phyloP scores from a whole-genome alignment of 2,329 filamentous ascomycete genomes.

The Emmonsiellopsis sp. region DNA sequence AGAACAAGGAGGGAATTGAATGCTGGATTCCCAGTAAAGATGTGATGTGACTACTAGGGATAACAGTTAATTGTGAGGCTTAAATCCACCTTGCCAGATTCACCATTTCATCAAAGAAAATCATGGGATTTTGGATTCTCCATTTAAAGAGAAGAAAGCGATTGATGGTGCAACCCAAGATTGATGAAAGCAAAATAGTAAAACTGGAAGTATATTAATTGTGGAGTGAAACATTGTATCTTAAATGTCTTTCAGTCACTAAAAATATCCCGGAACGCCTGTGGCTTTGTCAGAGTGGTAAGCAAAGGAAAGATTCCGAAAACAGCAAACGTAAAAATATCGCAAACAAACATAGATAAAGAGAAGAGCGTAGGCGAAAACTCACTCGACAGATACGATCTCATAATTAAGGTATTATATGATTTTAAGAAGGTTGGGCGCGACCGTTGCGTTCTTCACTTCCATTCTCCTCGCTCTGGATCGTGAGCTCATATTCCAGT shows the following conservation, averaged over 20 bases:
- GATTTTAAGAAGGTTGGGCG: neutral
- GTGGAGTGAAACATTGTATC: neutral
- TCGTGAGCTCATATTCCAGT: constrained; percentile 29
- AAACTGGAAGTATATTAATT: neutral
- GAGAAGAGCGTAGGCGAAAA: neutral
- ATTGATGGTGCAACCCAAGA: neutral
- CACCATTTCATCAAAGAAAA: neutral
- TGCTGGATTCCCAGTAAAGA: neutral
- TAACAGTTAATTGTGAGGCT: neutral
- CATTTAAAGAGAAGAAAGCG: neutral
- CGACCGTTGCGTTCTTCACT: neutral
- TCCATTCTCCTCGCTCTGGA: constrained; percentile 15
- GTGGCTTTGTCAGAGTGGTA: too few relatives aligned
- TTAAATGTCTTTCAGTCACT: neutral
- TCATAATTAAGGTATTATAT: neutral
- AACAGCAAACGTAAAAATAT: neutral
- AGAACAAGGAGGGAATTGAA: too few relatives aligned
- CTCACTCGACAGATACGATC: too few relatives aligned
- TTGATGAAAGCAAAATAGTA: neutral
- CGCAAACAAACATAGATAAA: neutral
- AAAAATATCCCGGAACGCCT: too few relatives aligned
- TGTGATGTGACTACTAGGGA: neutral
- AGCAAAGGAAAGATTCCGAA: neutral
- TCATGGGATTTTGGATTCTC: neutral
- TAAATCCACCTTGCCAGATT: neutral